A percentile compares a stretch with the other conserved stretches of the same genome.
Evolutionary conservation across 345 rosid genomes (phyloP).

Genomic region (Citrus medica): DNA sequence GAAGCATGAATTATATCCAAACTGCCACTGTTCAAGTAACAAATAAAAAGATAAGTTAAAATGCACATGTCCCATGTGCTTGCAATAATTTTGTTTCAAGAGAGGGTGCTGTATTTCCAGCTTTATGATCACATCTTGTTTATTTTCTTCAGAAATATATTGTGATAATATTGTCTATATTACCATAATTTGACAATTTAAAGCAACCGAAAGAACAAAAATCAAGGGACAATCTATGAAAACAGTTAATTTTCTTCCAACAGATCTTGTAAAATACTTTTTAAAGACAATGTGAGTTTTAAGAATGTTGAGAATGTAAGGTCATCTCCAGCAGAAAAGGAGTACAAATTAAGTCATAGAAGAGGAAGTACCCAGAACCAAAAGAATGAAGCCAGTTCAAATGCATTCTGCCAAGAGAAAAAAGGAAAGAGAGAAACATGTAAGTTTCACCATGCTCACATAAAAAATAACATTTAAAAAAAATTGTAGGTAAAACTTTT

Average conservation of each 20-base stretch:
- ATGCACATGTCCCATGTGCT: neutral
- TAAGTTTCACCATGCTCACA: constrained; percentile 17
- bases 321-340: constrained; percentile 4
- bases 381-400: constrained; percentile 91
- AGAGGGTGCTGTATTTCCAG: neutral
- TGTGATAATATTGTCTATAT: neutral
- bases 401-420: constrained; percentile 68
- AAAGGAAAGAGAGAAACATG: constrained; percentile 5
- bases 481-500: neutral
- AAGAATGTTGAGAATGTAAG: neutral
- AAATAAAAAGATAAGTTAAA: constrained; percentile 14
- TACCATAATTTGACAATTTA: neutral
- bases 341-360: constrained; percentile 17
- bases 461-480: neutral
- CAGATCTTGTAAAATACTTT: neutral
- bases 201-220: neutral
- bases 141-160: neutral
- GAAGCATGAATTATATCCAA: constrained; percentile 91
- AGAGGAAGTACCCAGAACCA: constrained; percentile 88
- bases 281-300: constrained; percentile 1
- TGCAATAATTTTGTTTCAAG: neutral
- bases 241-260: neutral
- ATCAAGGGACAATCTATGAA: neutral
- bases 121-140: neutral
- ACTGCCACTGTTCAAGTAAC: constrained; percentile 76